These are phyloP conservation scores for Xylogone sp. DNA, from an alignment of 2,329 filamentous ascomycete species.

Conservation along the genomic window DNA sequence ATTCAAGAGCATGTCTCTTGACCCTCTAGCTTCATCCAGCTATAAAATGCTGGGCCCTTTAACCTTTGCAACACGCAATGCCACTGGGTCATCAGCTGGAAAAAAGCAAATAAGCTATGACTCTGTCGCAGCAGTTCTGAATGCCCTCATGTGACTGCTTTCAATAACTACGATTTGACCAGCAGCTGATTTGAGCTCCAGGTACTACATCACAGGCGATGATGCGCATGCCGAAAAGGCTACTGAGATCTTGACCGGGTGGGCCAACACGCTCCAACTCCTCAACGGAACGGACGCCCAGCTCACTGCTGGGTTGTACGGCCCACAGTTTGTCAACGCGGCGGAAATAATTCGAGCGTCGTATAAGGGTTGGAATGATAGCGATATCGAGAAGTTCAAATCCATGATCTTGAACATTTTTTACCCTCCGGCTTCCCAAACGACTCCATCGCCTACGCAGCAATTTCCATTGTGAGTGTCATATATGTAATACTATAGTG, in stretches of 20 bases:
- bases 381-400: slow-evolving; percentile 20
- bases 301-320: slow-evolving; percentile 39
- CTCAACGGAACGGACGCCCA: slow-evolving; percentile 31
- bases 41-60: slow-evolving; percentile 23
- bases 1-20: slow-evolving; percentile 29
- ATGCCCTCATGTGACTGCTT: slow-evolving; percentile 23
- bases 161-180: background rate
- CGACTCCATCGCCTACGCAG: slow-evolving; percentile 29
- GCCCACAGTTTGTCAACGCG: slow-evolving; percentile 43
- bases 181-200: background rate
- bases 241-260: slow-evolving; percentile 6
- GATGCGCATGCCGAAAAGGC: background rate
- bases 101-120: slow-evolving; percentile 23
- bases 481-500: slow-evolving; percentile 30
- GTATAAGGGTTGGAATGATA: slow-evolving; percentile 28
- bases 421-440: slow-evolving; percentile 29
- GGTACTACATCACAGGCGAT: background rate
- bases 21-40: slow-evolving; percentile 23
- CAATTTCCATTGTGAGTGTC: slow-evolving; percentile 32
- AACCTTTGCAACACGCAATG: slow-evolving; percentile 31
- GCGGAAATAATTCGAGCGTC: slow-evolving; percentile 35
- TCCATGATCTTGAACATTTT: slow-evolving; percentile 35
- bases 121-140: slow-evolving; percentile 32
- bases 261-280: slow-evolving; percentile 10
- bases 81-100: slow-evolving; percentile 31